Evolutionary conservation across 805 yeast genomes (phyloP).

Genomic region (Lipomyces anomalus): DNA sequence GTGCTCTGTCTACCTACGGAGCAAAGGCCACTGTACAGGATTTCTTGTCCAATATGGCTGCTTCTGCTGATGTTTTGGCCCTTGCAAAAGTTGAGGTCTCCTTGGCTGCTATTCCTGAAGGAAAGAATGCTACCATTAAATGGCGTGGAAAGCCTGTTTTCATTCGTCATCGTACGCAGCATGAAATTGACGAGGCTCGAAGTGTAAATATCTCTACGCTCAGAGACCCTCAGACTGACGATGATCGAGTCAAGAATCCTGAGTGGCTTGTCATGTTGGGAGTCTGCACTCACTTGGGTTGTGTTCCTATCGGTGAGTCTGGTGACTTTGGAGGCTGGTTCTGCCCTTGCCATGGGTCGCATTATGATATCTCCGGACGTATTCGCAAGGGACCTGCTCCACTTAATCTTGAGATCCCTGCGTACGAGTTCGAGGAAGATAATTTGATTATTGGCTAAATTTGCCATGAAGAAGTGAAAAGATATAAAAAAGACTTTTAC

Average conservation of each 20-base stretch:
- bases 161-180: slow-evolving; percentile 95
- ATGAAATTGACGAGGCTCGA: slow-evolving; percentile 93
- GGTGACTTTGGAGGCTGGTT: slow-evolving; percentile 99
- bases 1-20: slow-evolving; percentile 80
- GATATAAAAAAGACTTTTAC: too few species aligned
- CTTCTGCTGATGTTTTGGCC: slow-evolving; percentile 97
- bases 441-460: slow-evolving; percentile 80
- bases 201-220: slow-evolving; percentile 64
- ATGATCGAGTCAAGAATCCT: slow-evolving; percentile 92
- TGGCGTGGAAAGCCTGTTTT: slow-evolving; percentile 99
- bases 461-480: neutral
- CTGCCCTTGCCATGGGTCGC: slow-evolving; percentile 99
- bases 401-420: slow-evolving; percentile 93
- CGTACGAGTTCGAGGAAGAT: slow-evolving; percentile 79
- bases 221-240: slow-evolving; percentile 92
- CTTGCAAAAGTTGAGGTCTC: slow-evolving; percentile 99
- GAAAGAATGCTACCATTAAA: slow-evolving; percentile 95
- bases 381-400: slow-evolving; percentile 99
- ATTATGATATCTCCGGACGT: slow-evolving; percentile 99
- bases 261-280: slow-evolving; percentile 99
- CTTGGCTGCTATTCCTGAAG: slow-evolving; percentile 87
- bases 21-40: slow-evolving; percentile 77
- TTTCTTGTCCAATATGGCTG: slow-evolving; percentile 88
- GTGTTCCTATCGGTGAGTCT: slow-evolving; percentile 99
- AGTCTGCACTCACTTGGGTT: slow-evolving; percentile 99